Evolutionary conservation across 129 eudicot species (phyloP).

Genomic region (Chrysanthemum lavandulifolium): DNA sequence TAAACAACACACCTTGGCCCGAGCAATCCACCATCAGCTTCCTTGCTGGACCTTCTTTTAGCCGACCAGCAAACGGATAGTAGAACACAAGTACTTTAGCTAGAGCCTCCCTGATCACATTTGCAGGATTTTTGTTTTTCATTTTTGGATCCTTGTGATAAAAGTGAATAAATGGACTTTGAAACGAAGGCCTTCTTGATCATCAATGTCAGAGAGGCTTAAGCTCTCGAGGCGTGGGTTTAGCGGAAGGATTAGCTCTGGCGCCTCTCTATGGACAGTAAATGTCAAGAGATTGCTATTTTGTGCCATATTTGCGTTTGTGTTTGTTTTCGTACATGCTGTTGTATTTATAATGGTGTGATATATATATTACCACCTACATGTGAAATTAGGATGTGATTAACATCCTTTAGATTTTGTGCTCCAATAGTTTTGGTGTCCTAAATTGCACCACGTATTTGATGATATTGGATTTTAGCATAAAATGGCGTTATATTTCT

Average conservation of each 20-base stretch:
- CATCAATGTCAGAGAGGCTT: slow-evolving; percentile 42
- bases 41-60: not conserved
- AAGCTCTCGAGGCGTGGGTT: slow-evolving; percentile 35
- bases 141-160: not conserved
- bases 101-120: not conserved
- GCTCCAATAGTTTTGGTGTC: too few species aligned
- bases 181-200: slow-evolving; percentile 38
- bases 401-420: too few species aligned
- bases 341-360: too few species aligned
- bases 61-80: slow-evolving; percentile 25
- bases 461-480: too few species aligned
- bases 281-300: not conserved
- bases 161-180: not conserved
- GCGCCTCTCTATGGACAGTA: not conserved
- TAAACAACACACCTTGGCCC: slow-evolving; percentile 38
- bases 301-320: not conserved
- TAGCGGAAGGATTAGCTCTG: slow-evolving; percentile 26
- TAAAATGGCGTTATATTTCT: too few species aligned
- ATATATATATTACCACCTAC: too few species aligned
- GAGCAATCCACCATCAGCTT: slow-evolving; percentile 16
- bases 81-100: slow-evolving; percentile 8
- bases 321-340: not conserved
- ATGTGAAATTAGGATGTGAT: too few species aligned
- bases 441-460: too few species aligned
- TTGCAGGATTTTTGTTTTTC: slow-evolving; percentile 20